Percentiles rank a stretch among this genome's conserved stretches.
These are phyloP conservation scores for Trametes sp. DNA, from an alignment of 1,284 basidiomycete species.

Conservation along the genomic window DNA sequence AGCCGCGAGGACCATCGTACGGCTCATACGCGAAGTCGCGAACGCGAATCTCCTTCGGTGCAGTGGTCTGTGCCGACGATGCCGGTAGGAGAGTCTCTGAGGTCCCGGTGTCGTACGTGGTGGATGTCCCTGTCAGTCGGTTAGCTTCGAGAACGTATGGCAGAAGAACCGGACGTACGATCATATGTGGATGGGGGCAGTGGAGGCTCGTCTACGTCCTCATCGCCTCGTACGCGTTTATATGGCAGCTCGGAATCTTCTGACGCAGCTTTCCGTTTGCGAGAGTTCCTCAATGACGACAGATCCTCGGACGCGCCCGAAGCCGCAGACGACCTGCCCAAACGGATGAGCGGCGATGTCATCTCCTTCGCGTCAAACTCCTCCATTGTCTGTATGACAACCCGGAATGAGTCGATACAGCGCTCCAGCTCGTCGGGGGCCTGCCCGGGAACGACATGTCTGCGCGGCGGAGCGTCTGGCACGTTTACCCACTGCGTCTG, in stretches of 20 bases:
- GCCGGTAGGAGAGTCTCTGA: slow-evolving; percentile 19
- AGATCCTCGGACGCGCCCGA: background rate
- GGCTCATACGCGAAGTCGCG: slow-evolving; percentile 38
- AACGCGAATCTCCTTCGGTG: slow-evolving; percentile 30
- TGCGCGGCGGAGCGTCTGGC: slow-evolving; percentile 41
- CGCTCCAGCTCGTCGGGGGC: slow-evolving; percentile 36
- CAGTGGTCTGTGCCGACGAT: background rate
- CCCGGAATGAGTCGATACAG: slow-evolving; percentile 33
- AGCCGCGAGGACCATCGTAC: slow-evolving; percentile 34
- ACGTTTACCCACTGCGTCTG: slow-evolving; percentile 44
- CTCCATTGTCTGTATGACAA: slow-evolving; percentile 20
- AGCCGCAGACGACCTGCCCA: background rate
- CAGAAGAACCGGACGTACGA: slow-evolving; percentile 2
- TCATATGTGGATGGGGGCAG: slow-evolving; percentile 5
- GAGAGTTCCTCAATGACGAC: background rate
- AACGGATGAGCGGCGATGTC: slow-evolving; percentile 1
- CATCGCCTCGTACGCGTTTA: slow-evolving; percentile 18
- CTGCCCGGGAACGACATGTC: slow-evolving; percentile 50
- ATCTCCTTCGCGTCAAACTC: slow-evolving; percentile 15
- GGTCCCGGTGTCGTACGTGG: slow-evolving; percentile 13
- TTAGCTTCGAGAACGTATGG: background rate
- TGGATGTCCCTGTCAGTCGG: slow-evolving; percentile 8
- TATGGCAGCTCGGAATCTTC: background rate
- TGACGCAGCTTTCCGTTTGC: slow-evolving; percentile 15
- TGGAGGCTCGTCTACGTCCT: background rate